Evolutionary conservation across 768 basidiomycete genomes (phyloP).

Genomic region (Amanita pallidorosea): DNA sequence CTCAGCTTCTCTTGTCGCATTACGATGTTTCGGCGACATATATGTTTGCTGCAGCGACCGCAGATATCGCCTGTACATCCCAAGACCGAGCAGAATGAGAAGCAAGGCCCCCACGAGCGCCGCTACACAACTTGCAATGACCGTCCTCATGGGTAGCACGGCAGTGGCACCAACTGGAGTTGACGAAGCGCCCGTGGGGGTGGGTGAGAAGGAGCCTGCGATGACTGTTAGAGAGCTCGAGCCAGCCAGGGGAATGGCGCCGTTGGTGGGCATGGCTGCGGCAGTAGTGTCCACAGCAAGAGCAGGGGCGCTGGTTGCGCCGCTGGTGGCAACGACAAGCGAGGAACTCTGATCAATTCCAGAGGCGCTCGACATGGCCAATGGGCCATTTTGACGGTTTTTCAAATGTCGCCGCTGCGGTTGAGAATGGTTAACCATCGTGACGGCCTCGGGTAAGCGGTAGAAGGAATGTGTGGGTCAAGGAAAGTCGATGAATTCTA

Average conservation of each 20-base stretch:
- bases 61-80: constrained; percentile 42
- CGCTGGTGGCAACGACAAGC: constrained; percentile 9
- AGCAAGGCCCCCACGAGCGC: constrained; percentile 44
- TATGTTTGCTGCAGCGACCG: constrained; percentile 25
- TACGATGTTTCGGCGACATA: constrained; percentile 22
- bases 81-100: constrained; percentile 40
- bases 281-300: constrained; percentile 12
- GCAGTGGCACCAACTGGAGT: constrained; percentile 13
- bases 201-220: background rate
- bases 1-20: constrained; percentile 28
- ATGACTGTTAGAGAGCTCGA: background rate
- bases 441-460: background rate
- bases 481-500: constrained; percentile 1
- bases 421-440: constrained; percentile 13
- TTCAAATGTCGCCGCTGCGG: constrained; percentile 8
- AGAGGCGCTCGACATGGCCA: constrained; percentile 8
- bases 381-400: constrained; percentile 11
- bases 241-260: constrained; percentile 8
- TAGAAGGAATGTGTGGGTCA: constrained; percentile 7
- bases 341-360: constrained; percentile 10
- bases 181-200: constrained; percentile 3
- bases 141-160: constrained; percentile 36
- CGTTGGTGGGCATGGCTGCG: background rate
- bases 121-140: constrained; percentile 54
- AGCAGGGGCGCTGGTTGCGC: constrained; percentile 7